Evolutionary conservation across 129 eudicot genomes (phyloP).

Genomic region (Helianthus annuus): HanXRQr2.0-SUNRISE NC_035433.2:114275777-114276276

Average conservation of each 20-base stretch:
- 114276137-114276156: slow-evolving; percentile 66
- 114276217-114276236: slow-evolving; percentile 57
- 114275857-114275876: slow-evolving; percentile 86
- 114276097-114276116: slow-evolving; percentile 26
- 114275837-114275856: slow-evolving; percentile 73
- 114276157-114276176: slow-evolving; percentile 62
- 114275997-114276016: slow-evolving; percentile 90
- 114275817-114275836: slow-evolving; percentile 65
- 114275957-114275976: slow-evolving; percentile 79
- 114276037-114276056: neutral
- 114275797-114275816: slow-evolving; percentile 70
- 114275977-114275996: slow-evolving; percentile 97
- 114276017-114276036: slow-evolving; percentile 74
- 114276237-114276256: neutral
- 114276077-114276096: neutral
- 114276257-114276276: slow-evolving; percentile 12
- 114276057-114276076: neutral
- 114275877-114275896: slow-evolving; percentile 60
- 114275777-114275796: slow-evolving; percentile 22
- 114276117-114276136: slow-evolving; percentile 68
- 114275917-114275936: neutral
- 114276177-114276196: slow-evolving; percentile 65
- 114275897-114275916: slow-evolving; percentile 13
- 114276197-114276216: slow-evolving; percentile 87
- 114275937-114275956: slow-evolving; percentile 15